Evolutionary conservation across 495 filamentous ascomycete genomes (phyloP).

Genomic region (Polyplosphaeria fusca): DNA sequence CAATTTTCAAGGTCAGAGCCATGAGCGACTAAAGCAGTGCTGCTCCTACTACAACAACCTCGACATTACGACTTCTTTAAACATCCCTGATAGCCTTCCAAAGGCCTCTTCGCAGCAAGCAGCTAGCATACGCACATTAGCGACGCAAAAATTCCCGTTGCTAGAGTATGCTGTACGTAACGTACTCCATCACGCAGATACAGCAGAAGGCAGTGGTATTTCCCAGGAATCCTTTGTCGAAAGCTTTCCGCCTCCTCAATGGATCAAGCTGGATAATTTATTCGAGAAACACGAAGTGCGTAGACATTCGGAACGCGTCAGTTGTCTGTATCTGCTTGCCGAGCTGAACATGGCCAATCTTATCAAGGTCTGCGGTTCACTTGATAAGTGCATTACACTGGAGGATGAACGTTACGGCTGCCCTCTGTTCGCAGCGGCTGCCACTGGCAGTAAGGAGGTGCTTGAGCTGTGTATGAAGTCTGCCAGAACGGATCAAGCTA

Average conservation of each 20-base stretch:
- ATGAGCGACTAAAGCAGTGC: no score
- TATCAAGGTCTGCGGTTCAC: slow-evolving; percentile 3
- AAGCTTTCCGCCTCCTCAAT: slow-evolving; percentile 1
- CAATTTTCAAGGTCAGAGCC: slow-evolving; percentile 12
- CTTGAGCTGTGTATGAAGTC: neutral
- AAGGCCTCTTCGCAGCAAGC: slow-evolving; percentile 2
- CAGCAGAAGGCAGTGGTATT: slow-evolving; percentile 13
- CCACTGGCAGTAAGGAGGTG: slow-evolving; percentile 5
- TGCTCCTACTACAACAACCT: slow-evolving; percentile 12
- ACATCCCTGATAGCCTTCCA: neutral
- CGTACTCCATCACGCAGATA: slow-evolving; percentile 24
- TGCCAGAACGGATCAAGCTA: neutral
- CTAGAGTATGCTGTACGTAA: slow-evolving; percentile 22
- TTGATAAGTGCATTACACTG: neutral
- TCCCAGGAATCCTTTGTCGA: slow-evolving; percentile 8
- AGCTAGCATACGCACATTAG: slow-evolving; percentile 9
- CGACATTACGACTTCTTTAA: slow-evolving; percentile 4
- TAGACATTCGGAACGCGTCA: slow-evolving; percentile 5
- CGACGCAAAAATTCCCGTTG: slow-evolving; percentile 16
- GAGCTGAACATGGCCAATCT: slow-evolving; percentile 18
- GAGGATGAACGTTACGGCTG: slow-evolving; percentile 10
- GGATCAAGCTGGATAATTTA: slow-evolving; percentile 19
- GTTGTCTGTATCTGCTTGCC: slow-evolving; percentile 19
- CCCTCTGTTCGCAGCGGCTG: slow-evolving; percentile 13
- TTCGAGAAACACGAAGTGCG: slow-evolving; percentile 16